A percentile compares a stretch with the other conserved stretches of the same genome.
Conservation (phyloP, 371 early-diverging fungal species). For the Apophysomyces elegans region DNA sequence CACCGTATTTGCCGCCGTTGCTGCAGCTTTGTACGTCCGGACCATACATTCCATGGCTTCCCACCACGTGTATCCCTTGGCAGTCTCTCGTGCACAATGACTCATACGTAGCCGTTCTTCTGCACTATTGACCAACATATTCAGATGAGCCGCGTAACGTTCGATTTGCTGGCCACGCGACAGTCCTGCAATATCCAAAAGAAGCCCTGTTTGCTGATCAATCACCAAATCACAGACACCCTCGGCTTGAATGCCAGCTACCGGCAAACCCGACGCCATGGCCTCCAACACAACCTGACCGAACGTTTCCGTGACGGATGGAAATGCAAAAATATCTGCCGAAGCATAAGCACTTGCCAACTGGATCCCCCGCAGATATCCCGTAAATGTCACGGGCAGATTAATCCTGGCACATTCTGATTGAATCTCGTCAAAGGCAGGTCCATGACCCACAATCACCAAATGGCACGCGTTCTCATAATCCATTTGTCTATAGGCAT, state of each 20-base stretch:
- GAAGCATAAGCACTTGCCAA: conserved; percentile 51
- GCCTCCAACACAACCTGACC: conserved; percentile 55
- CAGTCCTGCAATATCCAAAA: conserved; percentile 30
- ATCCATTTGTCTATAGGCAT: conserved; percentile 48
- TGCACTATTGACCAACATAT: conserved; percentile 21
- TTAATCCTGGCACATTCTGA: conserved; percentile 17
- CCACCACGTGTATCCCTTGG: conserved; percentile 48
- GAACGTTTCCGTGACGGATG: conserved; percentile 53
- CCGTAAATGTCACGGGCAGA: conserved; percentile 51
- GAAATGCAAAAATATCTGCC: conserved; percentile 55
- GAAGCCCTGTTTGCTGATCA: conserved; percentile 43
- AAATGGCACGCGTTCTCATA: conserved; percentile 41
- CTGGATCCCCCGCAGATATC: conserved; percentile 42
- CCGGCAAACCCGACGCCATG: conserved; percentile 53
- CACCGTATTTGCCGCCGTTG: not conserved
- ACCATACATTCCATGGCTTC: conserved; percentile 54
- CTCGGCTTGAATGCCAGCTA: conserved; percentile 47
- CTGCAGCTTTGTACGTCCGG: conserved; percentile 34
- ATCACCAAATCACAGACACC: conserved; percentile 49
- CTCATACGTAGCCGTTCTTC: conserved; percentile 28
- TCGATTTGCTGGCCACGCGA: conserved; percentile 20
- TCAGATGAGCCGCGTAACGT: conserved; percentile 29
- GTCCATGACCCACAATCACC: conserved; percentile 57
- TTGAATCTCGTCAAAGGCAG: conserved; percentile 45
- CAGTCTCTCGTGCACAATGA: conserved; percentile 25